Conservation (phyloP, 2,329 filamentous ascomycete species). For the Coleophoma crateriformis region DNA sequence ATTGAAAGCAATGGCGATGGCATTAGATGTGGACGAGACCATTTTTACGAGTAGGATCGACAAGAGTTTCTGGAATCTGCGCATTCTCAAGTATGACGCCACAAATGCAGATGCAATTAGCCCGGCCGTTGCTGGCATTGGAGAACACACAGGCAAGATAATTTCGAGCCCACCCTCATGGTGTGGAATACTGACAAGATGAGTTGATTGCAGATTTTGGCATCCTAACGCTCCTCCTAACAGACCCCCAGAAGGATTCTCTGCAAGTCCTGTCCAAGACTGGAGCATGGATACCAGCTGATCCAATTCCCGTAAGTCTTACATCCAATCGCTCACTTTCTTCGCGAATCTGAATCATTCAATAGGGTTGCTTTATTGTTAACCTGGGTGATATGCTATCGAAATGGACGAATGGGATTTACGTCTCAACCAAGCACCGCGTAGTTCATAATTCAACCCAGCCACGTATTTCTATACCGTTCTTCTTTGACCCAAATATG, state of each 20-base stretch:
- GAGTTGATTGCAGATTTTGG: constrained; percentile 9
- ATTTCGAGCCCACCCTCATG: too few species aligned
- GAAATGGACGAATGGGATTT: constrained; percentile 3
- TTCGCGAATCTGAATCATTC: not conserved
- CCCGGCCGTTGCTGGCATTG: constrained; percentile 3
- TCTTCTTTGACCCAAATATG: constrained; percentile 11
- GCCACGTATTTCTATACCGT: constrained; percentile 7
- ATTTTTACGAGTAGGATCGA: constrained; percentile 7
- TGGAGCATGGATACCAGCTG: constrained; percentile 9
- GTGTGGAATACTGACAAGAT: not conserved
- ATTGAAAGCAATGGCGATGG: constrained; percentile 9
- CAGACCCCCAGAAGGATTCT: constrained; percentile 9
- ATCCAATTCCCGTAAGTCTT: constrained; percentile 8
- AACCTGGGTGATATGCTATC: constrained; percentile 8
- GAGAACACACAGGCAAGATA: constrained; percentile 6
- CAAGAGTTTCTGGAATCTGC: constrained; percentile 12
- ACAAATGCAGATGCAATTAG: not conserved
- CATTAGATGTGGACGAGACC: constrained; percentile 9
- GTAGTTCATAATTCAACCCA: constrained; percentile 1
- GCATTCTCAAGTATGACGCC: constrained; percentile 8
- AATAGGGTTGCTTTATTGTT: constrained; percentile 6
- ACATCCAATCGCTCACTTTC: not conserved
- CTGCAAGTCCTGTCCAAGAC: constrained; percentile 9
- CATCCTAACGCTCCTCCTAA: constrained; percentile 12
- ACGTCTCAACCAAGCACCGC: constrained; percentile 1